A percentile compares a stretch with the other conserved stretches of the same genome.
Conservation (phyloP, 257 asterid genomes). For the Fraxinus anomala region DNA sequence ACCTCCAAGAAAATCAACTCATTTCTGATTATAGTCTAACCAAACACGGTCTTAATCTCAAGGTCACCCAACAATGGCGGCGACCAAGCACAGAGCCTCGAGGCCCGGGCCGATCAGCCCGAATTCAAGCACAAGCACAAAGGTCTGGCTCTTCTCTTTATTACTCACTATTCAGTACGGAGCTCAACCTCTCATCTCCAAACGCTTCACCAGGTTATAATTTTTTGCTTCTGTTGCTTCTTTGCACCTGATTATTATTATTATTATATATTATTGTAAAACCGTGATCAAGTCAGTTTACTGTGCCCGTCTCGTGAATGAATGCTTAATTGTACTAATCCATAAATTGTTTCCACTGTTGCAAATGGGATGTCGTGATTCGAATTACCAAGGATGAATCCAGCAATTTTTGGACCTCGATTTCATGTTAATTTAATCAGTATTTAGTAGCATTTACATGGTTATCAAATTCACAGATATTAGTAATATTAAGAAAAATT, state of each 20-base stretch:
- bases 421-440: background rate
- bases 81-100: constrained; percentile 31
- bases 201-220: constrained; percentile 70
- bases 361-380: background rate
- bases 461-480: background rate
- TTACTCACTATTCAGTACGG: constrained; percentile 88
- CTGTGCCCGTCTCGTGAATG: background rate
- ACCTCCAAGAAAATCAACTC: background rate
- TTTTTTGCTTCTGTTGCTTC: background rate
- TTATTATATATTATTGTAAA: background rate
- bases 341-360: background rate
- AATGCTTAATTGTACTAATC: background rate
- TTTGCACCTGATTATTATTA: constrained; percentile 7
- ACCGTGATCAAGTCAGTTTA: background rate
- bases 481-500: background rate
- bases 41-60: background rate
- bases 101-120: constrained; percentile 34
- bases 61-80: constrained; percentile 4
- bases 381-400: background rate
- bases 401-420: background rate
- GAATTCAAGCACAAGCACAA: constrained; percentile 39
- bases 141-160: constrained; percentile 76
- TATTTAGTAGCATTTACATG: background rate
- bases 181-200: constrained; percentile 91
- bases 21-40: background rate